Evolutionary conservation across 441 rosid genomes (phyloP).

Genomic region (Dalechampia spathulata): DNA sequence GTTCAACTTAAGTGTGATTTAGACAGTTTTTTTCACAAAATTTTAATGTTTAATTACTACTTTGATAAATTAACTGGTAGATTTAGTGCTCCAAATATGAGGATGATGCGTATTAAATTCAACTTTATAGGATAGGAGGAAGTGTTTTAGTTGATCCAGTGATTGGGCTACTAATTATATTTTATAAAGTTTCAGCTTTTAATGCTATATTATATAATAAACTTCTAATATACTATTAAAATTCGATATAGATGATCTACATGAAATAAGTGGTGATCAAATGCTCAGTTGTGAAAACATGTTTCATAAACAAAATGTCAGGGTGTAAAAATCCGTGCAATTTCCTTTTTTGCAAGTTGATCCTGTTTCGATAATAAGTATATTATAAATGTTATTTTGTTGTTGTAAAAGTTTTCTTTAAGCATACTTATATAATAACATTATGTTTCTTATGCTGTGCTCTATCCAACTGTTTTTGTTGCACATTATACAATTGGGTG

Average conservation of each 20-base stretch:
- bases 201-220: neutral
- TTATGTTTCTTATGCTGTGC: slow-evolving; percentile 56
- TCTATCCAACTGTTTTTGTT: slow-evolving; percentile 74
- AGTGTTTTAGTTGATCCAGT: neutral
- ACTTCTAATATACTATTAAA: neutral
- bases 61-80: neutral
- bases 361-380: neutral
- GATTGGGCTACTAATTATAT: neutral
- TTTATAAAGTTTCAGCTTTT: neutral
- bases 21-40: neutral
- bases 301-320: neutral
- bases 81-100: neutral
- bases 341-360: neutral
- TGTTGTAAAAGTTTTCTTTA: slow-evolving; percentile 16
- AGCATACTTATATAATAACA: slow-evolving; percentile 30
- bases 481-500: slow-evolving; percentile 81
- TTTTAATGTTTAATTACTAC: neutral
- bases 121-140: neutral
- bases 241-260: neutral
- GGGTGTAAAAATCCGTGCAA: neutral
- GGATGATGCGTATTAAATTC: neutral
- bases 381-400: slow-evolving; percentile 10
- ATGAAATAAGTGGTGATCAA: neutral
- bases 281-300: neutral
- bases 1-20: neutral